Conservation (phyloP, 176 grass and related monocot genomes). For the Pharus latifolius region DNA sequence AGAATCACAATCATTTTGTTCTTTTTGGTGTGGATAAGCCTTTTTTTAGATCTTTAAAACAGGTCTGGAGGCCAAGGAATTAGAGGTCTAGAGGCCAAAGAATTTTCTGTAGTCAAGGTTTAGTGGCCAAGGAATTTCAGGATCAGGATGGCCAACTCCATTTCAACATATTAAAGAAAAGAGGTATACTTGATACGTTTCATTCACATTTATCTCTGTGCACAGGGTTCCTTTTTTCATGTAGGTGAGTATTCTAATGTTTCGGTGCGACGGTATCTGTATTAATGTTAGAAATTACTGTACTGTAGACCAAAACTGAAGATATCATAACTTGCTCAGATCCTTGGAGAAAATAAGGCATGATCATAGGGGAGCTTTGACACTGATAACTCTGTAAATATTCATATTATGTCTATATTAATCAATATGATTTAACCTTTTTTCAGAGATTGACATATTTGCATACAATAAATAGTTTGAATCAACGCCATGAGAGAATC, state of each 20-base stretch:
- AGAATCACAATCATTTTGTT: neutral
- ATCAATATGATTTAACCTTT: constrained; percentile 4
- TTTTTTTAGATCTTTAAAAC: neutral
- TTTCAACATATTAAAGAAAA: neutral
- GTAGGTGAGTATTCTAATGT: neutral
- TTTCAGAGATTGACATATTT: neutral
- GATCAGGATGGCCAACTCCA: neutral
- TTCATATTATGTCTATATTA: neutral
- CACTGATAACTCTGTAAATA: neutral
- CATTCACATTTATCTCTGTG: neutral
- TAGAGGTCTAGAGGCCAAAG: no score
- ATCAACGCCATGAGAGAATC: neutral
- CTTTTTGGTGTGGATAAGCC: neutral
- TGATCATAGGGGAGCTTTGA: neutral
- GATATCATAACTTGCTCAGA: neutral
- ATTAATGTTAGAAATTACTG: neutral
- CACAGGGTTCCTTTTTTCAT: neutral
- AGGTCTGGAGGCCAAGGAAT: neutral
- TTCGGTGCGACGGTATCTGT: neutral
- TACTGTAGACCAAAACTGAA: neutral
- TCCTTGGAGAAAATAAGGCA: neutral
- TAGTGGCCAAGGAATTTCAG: neutral
- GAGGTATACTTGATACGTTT: constrained; percentile 8
- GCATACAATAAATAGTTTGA: constrained; percentile 21
- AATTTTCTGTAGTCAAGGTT: neutral